These are phyloP conservation scores for Tolypocladium cylindrosporum DNA, from an alignment of 2,329 filamentous ascomycete species.

Conservation along the genomic window DNA sequence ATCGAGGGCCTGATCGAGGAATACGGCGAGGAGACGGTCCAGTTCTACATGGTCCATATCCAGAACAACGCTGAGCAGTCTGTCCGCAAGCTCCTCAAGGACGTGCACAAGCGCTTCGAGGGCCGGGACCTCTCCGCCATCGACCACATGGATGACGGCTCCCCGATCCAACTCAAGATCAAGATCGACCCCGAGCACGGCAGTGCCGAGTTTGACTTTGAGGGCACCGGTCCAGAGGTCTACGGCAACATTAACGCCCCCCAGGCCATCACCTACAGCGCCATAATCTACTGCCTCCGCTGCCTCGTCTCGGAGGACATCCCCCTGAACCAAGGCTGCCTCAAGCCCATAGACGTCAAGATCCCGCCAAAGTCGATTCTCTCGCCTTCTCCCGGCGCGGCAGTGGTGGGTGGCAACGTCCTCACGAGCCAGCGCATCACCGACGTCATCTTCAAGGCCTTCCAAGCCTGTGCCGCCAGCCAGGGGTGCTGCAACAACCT, in stretches of 20 bases:
- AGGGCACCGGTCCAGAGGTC: slow-evolving; percentile 19
- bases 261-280: slow-evolving; percentile 28
- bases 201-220: slow-evolving; percentile 56
- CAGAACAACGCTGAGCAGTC: slow-evolving; percentile 40
- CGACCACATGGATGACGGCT: slow-evolving; percentile 77
- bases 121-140: slow-evolving; percentile 15
- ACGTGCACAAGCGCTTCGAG: slow-evolving; percentile 7
- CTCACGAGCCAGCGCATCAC: slow-evolving; percentile 73
- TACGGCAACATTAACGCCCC: slow-evolving; percentile 24
- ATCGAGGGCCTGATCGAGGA: slow-evolving; percentile 64
- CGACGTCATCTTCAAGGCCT: slow-evolving; percentile 73
- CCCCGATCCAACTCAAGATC: slow-evolving; percentile 64
- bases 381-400: slow-evolving; percentile 64
- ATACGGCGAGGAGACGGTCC: slow-evolving; percentile 61
- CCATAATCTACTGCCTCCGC: slow-evolving; percentile 78
- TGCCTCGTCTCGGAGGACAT: slow-evolving; percentile 75
- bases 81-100: slow-evolving; percentile 44
- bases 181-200: slow-evolving; percentile 60
- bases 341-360: slow-evolving; percentile 64
- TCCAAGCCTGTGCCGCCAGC: slow-evolving; percentile 66
- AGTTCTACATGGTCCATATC: slow-evolving; percentile 42
- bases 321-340: slow-evolving; percentile 77
- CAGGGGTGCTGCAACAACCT: slow-evolving; percentile 81
- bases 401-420: slow-evolving; percentile 77
- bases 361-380: slow-evolving; percentile 67